phyloP scores from a whole-genome alignment of 1,284 basidiomycete species.

The Vanrija sp. region DNA sequence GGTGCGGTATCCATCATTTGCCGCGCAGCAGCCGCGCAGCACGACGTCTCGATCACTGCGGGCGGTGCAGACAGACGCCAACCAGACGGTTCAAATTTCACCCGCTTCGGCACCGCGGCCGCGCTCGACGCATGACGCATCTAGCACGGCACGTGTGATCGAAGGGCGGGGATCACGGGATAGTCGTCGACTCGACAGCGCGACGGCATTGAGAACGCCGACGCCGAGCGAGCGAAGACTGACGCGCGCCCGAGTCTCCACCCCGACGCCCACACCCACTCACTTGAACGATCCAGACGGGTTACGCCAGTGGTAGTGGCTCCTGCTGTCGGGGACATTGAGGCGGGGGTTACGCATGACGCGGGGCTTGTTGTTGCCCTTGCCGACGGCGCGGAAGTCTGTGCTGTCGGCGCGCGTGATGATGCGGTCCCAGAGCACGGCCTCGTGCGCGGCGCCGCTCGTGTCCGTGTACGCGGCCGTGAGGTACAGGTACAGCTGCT shows the following conservation, averaged over 20 bases:
- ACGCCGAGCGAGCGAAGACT: too few species aligned
- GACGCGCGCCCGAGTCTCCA: neutral
- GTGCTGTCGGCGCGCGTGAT: constrained; percentile 35
- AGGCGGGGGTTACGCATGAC: constrained; percentile 28
- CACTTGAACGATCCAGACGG: constrained; percentile 46
- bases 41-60: too few species aligned
- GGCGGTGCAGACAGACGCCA: too few species aligned
- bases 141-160: too few species aligned
- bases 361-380: constrained; percentile 4
- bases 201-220: too few species aligned
- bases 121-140: too few species aligned
- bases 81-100: too few species aligned
- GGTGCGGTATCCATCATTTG: too few species aligned
- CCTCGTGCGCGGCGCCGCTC: constrained; percentile 33
- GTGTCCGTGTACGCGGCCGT: constrained; percentile 43
- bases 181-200: too few species aligned
- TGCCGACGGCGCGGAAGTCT: constrained; percentile 38
- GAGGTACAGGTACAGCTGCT: constrained; percentile 50
- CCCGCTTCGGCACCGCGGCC: too few species aligned
- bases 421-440: constrained; percentile 50
- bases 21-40: too few species aligned
- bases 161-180: too few species aligned
- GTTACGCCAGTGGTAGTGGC: constrained; percentile 40
- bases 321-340: constrained; percentile 40
- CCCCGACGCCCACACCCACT: constrained; percentile 9